A percentile compares a stretch with the other conserved stretches of the same genome.
Evolutionary conservation across 768 basidiomycete species (phyloP).

Genomic region (Leccinum sublutescens): DNA sequence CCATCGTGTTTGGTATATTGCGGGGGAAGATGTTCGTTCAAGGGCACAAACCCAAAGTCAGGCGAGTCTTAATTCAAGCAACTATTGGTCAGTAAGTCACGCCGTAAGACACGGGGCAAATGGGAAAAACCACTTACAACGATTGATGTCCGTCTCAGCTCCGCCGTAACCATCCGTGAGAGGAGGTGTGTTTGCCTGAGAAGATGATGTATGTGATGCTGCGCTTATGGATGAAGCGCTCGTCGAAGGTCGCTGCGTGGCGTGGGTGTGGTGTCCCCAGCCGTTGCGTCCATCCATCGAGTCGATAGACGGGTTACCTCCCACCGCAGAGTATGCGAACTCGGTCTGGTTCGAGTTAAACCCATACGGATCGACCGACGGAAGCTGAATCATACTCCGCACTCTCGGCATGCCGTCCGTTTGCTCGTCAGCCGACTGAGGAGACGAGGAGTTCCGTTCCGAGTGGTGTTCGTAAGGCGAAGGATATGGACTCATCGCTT

Average conservation of each 20-base stretch:
- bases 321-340: constrained; percentile 76
- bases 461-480: constrained; percentile 73
- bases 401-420: constrained; percentile 60
- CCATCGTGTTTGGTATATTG: constrained; percentile 57
- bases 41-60: constrained; percentile 80
- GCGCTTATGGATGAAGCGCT: constrained; percentile 75
- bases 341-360: constrained; percentile 70
- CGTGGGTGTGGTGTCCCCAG: constrained; percentile 39
- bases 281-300: constrained; percentile 40
- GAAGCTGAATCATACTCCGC: constrained; percentile 81
- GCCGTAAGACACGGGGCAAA: constrained; percentile 31
- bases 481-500: constrained; percentile 86
- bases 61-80: constrained; percentile 60
- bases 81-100: constrained; percentile 48
- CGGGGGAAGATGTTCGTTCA: constrained; percentile 73
- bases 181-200: constrained; percentile 80
- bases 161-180: constrained; percentile 59
- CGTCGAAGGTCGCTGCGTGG: constrained; percentile 59
- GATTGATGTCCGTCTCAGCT: constrained; percentile 73
- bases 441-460: constrained; percentile 69
- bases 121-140: constrained; percentile 61
- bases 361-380: constrained; percentile 65
- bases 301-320: constrained; percentile 39
- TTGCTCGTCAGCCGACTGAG: constrained; percentile 58
- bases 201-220: constrained; percentile 73